phyloP scores from a whole-genome alignment of 192 early-diverging fungal species.

The Coemansia sp. region DNA sequence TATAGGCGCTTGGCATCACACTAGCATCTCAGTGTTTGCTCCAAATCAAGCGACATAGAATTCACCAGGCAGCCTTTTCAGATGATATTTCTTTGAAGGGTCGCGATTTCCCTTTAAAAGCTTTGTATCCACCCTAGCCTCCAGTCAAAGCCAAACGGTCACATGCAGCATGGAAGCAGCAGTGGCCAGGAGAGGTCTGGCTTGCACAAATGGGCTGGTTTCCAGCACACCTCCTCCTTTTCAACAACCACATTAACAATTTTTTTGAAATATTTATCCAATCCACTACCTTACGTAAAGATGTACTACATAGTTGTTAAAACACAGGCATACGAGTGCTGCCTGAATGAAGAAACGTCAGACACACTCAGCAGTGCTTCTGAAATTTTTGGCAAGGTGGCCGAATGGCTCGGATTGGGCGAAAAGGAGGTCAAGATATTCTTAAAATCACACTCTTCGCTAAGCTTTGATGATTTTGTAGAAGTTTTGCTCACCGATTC shows the following conservation, averaged over 20 bases:
- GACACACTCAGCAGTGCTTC: neutral
- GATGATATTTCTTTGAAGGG: too few relatives aligned
- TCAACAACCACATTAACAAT: neutral
- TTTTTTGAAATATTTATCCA: neutral
- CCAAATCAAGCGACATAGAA: too few relatives aligned
- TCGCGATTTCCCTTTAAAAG: too few relatives aligned
- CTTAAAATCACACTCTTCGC: neutral
- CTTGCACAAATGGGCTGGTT: too few relatives aligned
- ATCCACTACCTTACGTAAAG: neutral
- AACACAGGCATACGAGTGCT: neutral
- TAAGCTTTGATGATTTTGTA: neutral
- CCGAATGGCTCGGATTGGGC: neutral
- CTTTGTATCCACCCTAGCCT: too few relatives aligned
- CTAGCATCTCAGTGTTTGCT: too few relatives aligned
- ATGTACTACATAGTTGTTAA: neutral
- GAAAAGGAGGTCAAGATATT: neutral
- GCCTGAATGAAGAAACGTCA: neutral
- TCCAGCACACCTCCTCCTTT: neutral
- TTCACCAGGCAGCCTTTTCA: too few relatives aligned
- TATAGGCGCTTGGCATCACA: too few relatives aligned
- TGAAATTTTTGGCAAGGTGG: neutral
- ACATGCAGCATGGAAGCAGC: too few relatives aligned
- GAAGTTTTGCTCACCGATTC: neutral
- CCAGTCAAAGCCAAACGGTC: too few relatives aligned
- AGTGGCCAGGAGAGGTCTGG: too few relatives aligned